Percentiles rank a stretch among this genome's conserved stretches.
These are phyloP conservation scores for Cladosporium sp. DNA, from an alignment of 2,329 filamentous ascomycete species.

Conservation along the genomic window DNA sequence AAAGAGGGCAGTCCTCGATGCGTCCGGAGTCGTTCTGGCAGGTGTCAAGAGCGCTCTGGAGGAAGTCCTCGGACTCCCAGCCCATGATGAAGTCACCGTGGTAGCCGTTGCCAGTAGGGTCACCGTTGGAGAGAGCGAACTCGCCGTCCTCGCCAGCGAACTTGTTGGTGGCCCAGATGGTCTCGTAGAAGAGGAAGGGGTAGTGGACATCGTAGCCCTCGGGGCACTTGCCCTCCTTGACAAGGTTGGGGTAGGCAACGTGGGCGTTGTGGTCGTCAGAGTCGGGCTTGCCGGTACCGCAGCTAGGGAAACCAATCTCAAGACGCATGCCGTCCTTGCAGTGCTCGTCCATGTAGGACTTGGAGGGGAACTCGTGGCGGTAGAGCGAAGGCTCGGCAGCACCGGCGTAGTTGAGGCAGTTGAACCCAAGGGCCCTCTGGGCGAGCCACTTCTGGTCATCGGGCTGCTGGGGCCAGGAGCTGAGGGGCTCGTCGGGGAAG, in stretches of 20 bases:
- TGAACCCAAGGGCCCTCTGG: conserved; percentile 89
- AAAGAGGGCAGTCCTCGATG: conserved; percentile 74
- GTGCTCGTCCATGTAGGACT: conserved; percentile 75
- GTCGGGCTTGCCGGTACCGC: conserved; percentile 74
- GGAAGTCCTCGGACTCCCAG: conserved; percentile 66
- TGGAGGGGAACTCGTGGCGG: conserved; percentile 80
- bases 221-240: conserved; percentile 78
- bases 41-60: conserved; percentile 70
- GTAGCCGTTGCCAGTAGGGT: conserved; percentile 72
- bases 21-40: conserved; percentile 73
- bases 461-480: conserved; percentile 65
- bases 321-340: conserved; percentile 80
- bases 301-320: conserved; percentile 86
- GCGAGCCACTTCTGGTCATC: conserved; percentile 69
- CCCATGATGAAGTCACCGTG: conserved; percentile 79
- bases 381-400: conserved; percentile 71
- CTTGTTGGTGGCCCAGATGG: conserved; percentile 73
- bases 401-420: conserved; percentile 81
- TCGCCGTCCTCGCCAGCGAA: conserved; percentile 65
- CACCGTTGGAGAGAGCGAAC: conserved; percentile 78
- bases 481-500: conserved; percentile 69
- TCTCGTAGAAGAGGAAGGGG: conserved; percentile 80
- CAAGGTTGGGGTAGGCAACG: conserved; percentile 74
- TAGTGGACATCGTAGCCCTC: conserved; percentile 67
- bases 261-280: conserved; percentile 61